Base-by-base conservation (phyloP, 2,329 filamentous ascomycete genomes). In the Pseudopyricularia cyperi region DNA sequence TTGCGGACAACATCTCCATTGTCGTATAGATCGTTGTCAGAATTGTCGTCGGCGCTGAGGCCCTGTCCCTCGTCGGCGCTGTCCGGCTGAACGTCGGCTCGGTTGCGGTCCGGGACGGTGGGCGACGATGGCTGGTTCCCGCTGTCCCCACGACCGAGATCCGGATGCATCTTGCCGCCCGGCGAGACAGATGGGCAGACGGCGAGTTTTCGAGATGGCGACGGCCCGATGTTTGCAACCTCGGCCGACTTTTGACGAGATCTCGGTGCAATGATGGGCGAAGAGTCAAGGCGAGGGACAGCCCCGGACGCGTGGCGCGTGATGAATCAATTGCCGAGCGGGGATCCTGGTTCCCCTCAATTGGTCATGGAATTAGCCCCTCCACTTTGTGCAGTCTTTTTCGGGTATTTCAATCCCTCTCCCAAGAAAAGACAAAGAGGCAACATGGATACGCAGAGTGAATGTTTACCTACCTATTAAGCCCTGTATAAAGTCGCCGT, bases 1-100 rank as follows among this genome's bases (percentile, higher is more conserved):
- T 63, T 67, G 51, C 68, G 69, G 30, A 63, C 63, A 22, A 65
- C 61, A 50, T 74, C 70, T 37, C 59, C 55, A 48, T 67, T 62
- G 52, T 69, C 68, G 53, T 73, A 70, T 53, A 71, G 70, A 44
- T 75, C 72, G 52, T 65, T 60, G 50, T 71, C 67, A 60, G 73
- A 77, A 55, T 68, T 66, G 52, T 64, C 66, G 35, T 73, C 72
- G 60, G 76, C 75, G 61, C 73, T 79, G 51, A 76, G 73, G 48
- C 58, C 64, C 51, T 72, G 59, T 64, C 56, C 62, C 53, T 66
- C 65, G 56, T 62, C 64, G 54, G 58, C 60, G 56, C 60, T 62
- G 55, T 57, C 55, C 15, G 53, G 17, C 8, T 42, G 37, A 42
- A 19, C 37, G 17, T 42, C 37, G 17, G 46, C 30, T 15, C 17